Evolutionary conservation across 352 stramenopile species (phyloP).

Genomic region (Pythium dissotocum): DNA sequence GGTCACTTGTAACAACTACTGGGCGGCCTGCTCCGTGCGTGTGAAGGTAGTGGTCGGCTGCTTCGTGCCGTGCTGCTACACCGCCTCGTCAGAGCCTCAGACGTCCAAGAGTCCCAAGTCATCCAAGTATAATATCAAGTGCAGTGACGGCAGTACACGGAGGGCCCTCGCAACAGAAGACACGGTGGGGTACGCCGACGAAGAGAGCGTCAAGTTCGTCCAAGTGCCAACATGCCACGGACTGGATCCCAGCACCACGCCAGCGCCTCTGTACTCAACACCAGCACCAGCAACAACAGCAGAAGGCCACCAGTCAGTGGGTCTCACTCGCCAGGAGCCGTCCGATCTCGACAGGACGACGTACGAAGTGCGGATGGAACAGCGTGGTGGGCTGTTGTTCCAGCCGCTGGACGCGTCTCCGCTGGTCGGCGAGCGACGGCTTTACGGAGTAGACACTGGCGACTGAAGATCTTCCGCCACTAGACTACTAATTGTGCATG

Average conservation of each 20-base stretch:
- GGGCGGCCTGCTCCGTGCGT: background rate
- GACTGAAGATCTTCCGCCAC: background rate
- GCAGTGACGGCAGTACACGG: background rate
- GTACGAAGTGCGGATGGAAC: background rate
- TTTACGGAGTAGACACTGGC: background rate
- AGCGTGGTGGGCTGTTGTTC: background rate
- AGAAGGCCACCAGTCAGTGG: background rate
- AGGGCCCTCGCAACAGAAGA: background rate
- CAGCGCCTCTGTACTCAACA: background rate
- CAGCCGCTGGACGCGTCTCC: background rate
- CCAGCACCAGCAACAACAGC: background rate
- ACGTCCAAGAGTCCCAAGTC: background rate
- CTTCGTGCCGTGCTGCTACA: constrained; percentile 8
- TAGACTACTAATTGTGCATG: background rate
- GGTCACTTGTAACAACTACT: background rate
- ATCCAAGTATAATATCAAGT: background rate
- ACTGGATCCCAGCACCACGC: background rate
- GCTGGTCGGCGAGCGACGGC: background rate
- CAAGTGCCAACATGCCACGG: background rate
- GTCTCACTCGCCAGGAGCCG: background rate
- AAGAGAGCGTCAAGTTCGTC: constrained; percentile 10
- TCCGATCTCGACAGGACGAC: background rate
- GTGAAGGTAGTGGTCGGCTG: background rate
- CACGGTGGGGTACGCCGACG: constrained; percentile 3
- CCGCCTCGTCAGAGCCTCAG: background rate